These are phyloP conservation scores for Vanrija humicola DNA, from an alignment of 1,284 basidiomycete species.

Conservation along the genomic window DNA sequence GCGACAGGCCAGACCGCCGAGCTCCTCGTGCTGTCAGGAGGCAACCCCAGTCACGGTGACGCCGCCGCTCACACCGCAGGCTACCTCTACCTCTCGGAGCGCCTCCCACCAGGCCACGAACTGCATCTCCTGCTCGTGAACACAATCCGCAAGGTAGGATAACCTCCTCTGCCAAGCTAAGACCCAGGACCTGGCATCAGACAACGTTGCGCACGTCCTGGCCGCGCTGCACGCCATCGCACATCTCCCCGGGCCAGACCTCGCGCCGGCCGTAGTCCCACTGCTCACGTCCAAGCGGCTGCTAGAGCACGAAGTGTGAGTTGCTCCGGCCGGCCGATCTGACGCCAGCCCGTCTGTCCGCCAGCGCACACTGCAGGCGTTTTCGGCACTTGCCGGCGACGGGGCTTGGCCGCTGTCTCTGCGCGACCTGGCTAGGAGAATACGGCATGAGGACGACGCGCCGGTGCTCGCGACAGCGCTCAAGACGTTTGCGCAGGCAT, in stretches of 20 bases:
- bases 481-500: slow-evolving; percentile 18
- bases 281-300: slow-evolving; percentile 25
- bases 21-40: too few species aligned
- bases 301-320: slow-evolving; percentile 32
- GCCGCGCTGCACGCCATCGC: slow-evolving; percentile 36
- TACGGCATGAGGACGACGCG: slow-evolving; percentile 22
- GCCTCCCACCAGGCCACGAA: slow-evolving; percentile 34
- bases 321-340: neutral
- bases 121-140: slow-evolving; percentile 44
- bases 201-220: slow-evolving; percentile 23
- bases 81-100: slow-evolving; percentile 40
- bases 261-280: slow-evolving; percentile 41
- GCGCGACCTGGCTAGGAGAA: slow-evolving; percentile 2
- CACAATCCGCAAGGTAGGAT: slow-evolving; percentile 42
- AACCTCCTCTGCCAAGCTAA: neutral
- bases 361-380: slow-evolving; percentile 28
- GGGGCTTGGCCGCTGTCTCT: slow-evolving; percentile 1
- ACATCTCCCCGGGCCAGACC: slow-evolving; percentile 34
- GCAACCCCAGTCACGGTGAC: too few species aligned
- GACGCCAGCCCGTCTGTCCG: slow-evolving; percentile 27
- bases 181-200: slow-evolving; percentile 36
- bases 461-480: slow-evolving; percentile 13
- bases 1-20: too few species aligned
- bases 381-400: slow-evolving; percentile 18
- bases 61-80: slow-evolving; percentile 18